Percentiles rank a stretch among this genome's conserved stretches.
phyloP scores from a whole-genome alignment of 192 early-diverging fungal species.

The Backusella psychrophila region DNA sequence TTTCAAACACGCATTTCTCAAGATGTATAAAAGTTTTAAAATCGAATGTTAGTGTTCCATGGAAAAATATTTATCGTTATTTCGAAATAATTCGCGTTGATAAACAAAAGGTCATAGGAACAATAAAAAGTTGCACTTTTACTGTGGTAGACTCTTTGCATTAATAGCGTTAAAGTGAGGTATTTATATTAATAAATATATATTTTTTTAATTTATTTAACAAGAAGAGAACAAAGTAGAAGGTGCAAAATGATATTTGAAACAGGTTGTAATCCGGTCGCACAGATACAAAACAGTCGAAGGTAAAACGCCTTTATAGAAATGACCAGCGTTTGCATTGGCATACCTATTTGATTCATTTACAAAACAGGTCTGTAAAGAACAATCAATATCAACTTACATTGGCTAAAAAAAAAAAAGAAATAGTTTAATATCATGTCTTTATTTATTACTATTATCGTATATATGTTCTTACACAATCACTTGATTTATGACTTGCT shows the following conservation, averaged over 20 bases:
- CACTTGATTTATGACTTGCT: constrained; percentile 7
- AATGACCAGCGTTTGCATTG: background rate
- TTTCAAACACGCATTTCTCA: background rate
- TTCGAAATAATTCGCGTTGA: background rate
- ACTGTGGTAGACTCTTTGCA: too few species aligned
- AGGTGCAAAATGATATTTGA: background rate
- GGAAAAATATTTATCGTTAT: background rate
- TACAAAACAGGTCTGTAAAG: background rate
- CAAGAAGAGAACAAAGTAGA: background rate
- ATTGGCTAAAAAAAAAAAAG: background rate
- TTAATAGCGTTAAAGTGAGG: too few species aligned
- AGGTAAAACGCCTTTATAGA: background rate
- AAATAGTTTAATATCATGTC: background rate
- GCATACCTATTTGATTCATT: background rate
- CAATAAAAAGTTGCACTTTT: too few species aligned
- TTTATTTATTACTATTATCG: background rate
- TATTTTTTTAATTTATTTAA: background rate
- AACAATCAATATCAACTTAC: background rate
- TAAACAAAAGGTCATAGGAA: background rate
- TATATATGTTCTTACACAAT: constrained; percentile 13
- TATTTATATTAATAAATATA: background rate
- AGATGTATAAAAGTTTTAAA: background rate
- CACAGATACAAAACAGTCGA: background rate
- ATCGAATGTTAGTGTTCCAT: background rate
- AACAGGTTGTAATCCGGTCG: background rate